Conservation (phyloP, 441 rosid species). For the Gossypium schwendimanii region DNA sequence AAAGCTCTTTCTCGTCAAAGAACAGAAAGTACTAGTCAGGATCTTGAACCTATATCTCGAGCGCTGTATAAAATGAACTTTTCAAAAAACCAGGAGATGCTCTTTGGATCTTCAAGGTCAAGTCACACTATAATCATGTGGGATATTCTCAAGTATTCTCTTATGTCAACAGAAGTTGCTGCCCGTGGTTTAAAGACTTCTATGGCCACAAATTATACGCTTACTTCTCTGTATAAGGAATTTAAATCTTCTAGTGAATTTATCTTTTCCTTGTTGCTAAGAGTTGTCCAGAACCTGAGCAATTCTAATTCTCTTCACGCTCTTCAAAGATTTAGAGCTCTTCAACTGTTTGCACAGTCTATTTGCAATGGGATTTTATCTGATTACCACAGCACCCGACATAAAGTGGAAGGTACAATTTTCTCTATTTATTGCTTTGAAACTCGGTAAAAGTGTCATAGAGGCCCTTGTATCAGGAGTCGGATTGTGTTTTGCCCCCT, state of each 20-base stretch:
- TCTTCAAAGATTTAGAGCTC: conserved; percentile 80
- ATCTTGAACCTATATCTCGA: conserved; percentile 46
- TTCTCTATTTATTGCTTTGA: conserved; percentile 1
- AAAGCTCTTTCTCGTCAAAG: conserved; percentile 39
- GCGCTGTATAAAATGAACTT: conserved; percentile 58
- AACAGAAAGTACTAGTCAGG: conserved; percentile 33
- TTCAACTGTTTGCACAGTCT: conserved; percentile 76
- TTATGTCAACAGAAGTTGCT: conserved; percentile 76
- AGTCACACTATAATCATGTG: conserved; percentile 68
- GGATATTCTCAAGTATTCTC: conserved; percentile 89
- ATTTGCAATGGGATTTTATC: conserved; percentile 20
- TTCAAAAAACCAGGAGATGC: conserved; percentile 35
- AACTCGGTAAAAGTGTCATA: not conserved
- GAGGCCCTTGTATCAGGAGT: no score
- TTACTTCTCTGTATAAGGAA: conserved; percentile 56
- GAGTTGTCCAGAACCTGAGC: conserved; percentile 53
- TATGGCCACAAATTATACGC: conserved; percentile 42
- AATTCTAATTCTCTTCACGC: conserved; percentile 53
- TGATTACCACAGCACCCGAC: conserved; percentile 29
- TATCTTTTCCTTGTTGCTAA: conserved; percentile 64
- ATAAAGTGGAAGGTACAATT: conserved; percentile 45
- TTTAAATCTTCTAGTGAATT: conserved; percentile 65
- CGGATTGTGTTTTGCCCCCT: no score
- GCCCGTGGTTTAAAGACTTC: conserved; percentile 54
- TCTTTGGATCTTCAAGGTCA: conserved; percentile 35